phyloP scores from a whole-genome alignment of 768 basidiomycete species.

The Coprinellus micaceus region DNA sequence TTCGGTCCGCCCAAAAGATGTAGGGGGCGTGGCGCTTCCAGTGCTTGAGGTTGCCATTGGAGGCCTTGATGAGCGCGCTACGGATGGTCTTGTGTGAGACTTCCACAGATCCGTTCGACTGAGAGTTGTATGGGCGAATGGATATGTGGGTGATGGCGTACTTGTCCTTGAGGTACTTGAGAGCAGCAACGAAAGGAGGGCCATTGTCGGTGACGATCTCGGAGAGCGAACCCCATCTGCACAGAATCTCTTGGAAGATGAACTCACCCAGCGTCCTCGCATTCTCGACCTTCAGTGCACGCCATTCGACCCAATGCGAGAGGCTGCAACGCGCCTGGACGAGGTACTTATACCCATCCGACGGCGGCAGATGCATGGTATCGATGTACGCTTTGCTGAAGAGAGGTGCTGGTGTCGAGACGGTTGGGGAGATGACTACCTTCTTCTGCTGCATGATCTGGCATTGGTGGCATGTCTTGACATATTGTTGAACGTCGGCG shows the following conservation, averaged over 20 bases:
- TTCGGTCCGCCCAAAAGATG: background rate
- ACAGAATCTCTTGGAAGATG: slow-evolving; percentile 22
- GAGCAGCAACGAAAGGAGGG: slow-evolving; percentile 21
- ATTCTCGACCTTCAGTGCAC: slow-evolving; percentile 17
- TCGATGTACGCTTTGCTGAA: slow-evolving; percentile 33
- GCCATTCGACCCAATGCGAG: slow-evolving; percentile 18
- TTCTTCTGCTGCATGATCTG: slow-evolving; percentile 23
- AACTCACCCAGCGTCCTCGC: slow-evolving; percentile 13
- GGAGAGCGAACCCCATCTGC: slow-evolving; percentile 25
- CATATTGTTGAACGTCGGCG: slow-evolving; percentile 27
- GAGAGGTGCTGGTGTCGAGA: slow-evolving; percentile 19
- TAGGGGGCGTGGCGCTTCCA: slow-evolving; percentile 23
- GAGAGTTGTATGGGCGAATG: slow-evolving; percentile 39
- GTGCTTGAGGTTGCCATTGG: slow-evolving; percentile 22
- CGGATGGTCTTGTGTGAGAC: slow-evolving; percentile 23
- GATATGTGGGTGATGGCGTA: slow-evolving; percentile 32
- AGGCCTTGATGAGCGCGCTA: slow-evolving; percentile 28
- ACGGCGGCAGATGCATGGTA: slow-evolving; percentile 34
- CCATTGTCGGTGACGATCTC: slow-evolving; percentile 36
- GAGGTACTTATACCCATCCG: slow-evolving; percentile 19
- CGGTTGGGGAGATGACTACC: slow-evolving; percentile 22
- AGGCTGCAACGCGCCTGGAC: slow-evolving; percentile 23
- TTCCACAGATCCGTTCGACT: slow-evolving; percentile 35
- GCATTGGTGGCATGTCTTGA: slow-evolving; percentile 35
- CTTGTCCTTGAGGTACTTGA: slow-evolving; percentile 14